A percentile compares a stretch with the other conserved stretches of the same genome.
phyloP scores from a whole-genome alignment of 2,329 filamentous ascomycete species.

The Trichoderma afroharzianum region DNA sequence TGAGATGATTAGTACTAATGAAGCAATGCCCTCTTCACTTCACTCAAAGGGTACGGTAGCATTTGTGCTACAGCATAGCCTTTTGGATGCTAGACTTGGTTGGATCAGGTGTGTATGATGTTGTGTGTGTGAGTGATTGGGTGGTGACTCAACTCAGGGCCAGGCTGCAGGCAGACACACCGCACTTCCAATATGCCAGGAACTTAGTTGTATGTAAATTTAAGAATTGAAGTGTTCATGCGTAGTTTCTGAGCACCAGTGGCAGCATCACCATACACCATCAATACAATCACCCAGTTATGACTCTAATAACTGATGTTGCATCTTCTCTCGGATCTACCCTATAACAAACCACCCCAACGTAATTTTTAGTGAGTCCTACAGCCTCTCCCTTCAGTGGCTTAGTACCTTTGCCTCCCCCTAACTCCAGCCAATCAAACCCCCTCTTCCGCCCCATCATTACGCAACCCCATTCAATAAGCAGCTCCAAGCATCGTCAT shows the following conservation, averaged over 20 bases:
- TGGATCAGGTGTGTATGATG: neutral
- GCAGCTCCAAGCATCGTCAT: slow-evolving; percentile 8
- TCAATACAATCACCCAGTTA: neutral
- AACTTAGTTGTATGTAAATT: neutral
- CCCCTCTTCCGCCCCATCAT: neutral
- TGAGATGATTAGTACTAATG: neutral
- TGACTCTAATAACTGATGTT: neutral
- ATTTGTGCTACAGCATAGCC: neutral
- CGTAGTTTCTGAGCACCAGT: fast-evolving
- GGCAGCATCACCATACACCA: neutral
- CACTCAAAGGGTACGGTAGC: neutral
- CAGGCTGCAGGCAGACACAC: neutral
- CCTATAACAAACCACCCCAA: neutral
- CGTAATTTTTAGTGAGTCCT: neutral
- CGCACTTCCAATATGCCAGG: neutral
- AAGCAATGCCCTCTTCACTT: neutral
- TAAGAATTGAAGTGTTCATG: neutral
- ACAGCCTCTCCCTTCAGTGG: neutral
- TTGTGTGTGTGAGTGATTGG: neutral
- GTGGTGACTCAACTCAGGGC: neutral
- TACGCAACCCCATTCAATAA: slow-evolving; percentile 17
- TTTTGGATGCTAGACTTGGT: neutral
- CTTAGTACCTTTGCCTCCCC: neutral
- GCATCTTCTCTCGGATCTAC: neutral
- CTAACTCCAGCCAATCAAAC: neutral